Base-by-base conservation (phyloP, 495 filamentous ascomycete species). In the Talaromyces adpressus region DNA sequence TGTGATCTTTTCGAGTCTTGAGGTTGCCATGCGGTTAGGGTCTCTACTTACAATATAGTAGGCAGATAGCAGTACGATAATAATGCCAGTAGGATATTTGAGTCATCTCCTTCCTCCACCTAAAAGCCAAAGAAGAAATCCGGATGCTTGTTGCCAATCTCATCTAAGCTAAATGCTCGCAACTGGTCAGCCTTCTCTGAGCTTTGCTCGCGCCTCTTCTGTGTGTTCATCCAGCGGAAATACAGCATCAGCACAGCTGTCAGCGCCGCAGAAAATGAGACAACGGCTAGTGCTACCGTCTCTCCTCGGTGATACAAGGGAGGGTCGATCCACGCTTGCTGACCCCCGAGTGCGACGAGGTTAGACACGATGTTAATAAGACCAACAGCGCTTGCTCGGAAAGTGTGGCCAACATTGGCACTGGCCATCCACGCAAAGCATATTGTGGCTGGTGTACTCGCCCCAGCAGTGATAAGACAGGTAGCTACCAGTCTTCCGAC, bases 101-200 rank as follows among this genome's bases (percentile, higher is more conserved):
- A n/a, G n/a, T n/a, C n/a, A n/a, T n/a, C n/a, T n/a, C n/a, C n/a
- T n/a, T n/a, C n/a, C n/a, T n/a, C n/a, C n/a, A n/a, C n/a, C n/a
- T n/a, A n/a, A n/a, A n/a, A n/a, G n/a, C n/a, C n/a, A n/a, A 52
- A 20, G 47, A 47, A 47, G 22, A 45, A 60, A 22, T 60, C 57
- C 2, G 57, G 57, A 18, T 45, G 30, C 22, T 18, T 29, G 22
- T 60, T 29, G 4, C 57, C 25, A 2, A 60, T 20, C 9, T 60
- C 32, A 6, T 60, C 57, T 4, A 60, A 23, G 22, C 32, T 60
- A 6, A 39, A 23, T 2, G 14, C 12, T 41, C 57, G 57, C 32
- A 30, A 2, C 11, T 2, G 2, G 3, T 41, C 7, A 1, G 56
- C 56, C 16, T 36, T 6, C 12, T 4, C 6, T 2, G 12, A 30